These are phyloP conservation scores for Polygonum aviculare DNA, from an alignment of 148 eudicot genomes.

Conservation along the genomic window DNA sequence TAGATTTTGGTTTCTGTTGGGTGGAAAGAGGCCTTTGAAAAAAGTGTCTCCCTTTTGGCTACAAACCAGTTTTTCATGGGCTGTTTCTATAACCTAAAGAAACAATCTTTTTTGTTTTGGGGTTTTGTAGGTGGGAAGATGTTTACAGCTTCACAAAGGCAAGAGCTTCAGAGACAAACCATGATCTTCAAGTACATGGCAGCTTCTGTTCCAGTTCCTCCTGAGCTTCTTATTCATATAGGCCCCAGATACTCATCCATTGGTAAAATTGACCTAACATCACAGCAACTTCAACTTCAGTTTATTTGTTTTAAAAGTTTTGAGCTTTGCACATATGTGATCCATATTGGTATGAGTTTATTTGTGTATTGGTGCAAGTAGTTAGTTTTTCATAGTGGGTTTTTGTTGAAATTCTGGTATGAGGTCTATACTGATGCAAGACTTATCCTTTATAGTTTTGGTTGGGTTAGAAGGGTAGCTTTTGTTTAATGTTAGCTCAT, in stretches of 20 bases:
- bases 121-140: constrained; percentile 21
- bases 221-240: constrained; percentile 44
- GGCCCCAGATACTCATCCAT: background rate
- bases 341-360: background rate
- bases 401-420: background rate
- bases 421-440: too few relatives aligned
- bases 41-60: background rate
- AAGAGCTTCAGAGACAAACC: constrained; percentile 69
- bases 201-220: constrained; percentile 66
- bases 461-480: background rate
- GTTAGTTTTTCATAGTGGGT: background rate
- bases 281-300: too few relatives aligned
- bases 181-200: constrained; percentile 64
- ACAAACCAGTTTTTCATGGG: background rate
- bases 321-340: too few relatives aligned
- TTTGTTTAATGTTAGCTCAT: background rate
- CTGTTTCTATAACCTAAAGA: background rate
- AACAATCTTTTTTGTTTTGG: background rate
- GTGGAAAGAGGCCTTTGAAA: background rate
- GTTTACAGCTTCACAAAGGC: constrained; percentile 63
- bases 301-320: too few relatives aligned
- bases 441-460: background rate
- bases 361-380: background rate
- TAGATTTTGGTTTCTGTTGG: background rate
- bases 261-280: background rate